These are phyloP conservation scores for Thalassiosira hispida DNA, from an alignment of 352 stramenopile species.

Conservation along the genomic window DNA sequence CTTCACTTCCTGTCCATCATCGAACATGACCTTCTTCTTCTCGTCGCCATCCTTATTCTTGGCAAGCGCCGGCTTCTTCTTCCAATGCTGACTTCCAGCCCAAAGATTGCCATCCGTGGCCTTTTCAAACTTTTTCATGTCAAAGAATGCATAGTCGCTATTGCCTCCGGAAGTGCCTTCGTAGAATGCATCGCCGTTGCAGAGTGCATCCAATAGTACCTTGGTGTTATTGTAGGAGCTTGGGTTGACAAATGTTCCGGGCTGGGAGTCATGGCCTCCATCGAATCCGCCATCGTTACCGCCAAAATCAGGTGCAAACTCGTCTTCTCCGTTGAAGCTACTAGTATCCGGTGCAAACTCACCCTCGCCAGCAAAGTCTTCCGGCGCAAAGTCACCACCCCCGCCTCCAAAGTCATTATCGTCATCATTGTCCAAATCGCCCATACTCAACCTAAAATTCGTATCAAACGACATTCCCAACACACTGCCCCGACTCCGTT, in stretches of 20 bases:
- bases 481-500: slow-evolving; percentile 63
- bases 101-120: slow-evolving; percentile 72
- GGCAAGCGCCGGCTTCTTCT: slow-evolving; percentile 52
- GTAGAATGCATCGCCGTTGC: slow-evolving; percentile 62
- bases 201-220: slow-evolving; percentile 72
- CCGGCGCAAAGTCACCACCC: slow-evolving; percentile 40
- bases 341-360: slow-evolving; percentile 29
- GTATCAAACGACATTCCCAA: slow-evolving; percentile 45
- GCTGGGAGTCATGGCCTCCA: slow-evolving; percentile 2
- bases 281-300: slow-evolving; percentile 35
- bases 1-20: slow-evolving; percentile 26
- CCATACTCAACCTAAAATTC: slow-evolving; percentile 35
- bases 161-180: slow-evolving; percentile 35
- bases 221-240: slow-evolving; percentile 58
- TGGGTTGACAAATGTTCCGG: slow-evolving; percentile 25
- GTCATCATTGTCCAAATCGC: slow-evolving; percentile 37
- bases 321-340: slow-evolving; percentile 21
- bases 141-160: slow-evolving; percentile 73
- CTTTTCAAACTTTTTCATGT: slow-evolving; percentile 66
- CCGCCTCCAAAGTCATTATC: slow-evolving; percentile 38
- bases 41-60: slow-evolving; percentile 17
- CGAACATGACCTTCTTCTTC: slow-evolving; percentile 52
- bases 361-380: slow-evolving; percentile 33
- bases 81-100: slow-evolving; percentile 83
- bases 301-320: slow-evolving; percentile 32